Evolutionary conservation across 2,329 filamentous ascomycete species (phyloP).

Genomic region (Penicillium brasilianum): DNA sequence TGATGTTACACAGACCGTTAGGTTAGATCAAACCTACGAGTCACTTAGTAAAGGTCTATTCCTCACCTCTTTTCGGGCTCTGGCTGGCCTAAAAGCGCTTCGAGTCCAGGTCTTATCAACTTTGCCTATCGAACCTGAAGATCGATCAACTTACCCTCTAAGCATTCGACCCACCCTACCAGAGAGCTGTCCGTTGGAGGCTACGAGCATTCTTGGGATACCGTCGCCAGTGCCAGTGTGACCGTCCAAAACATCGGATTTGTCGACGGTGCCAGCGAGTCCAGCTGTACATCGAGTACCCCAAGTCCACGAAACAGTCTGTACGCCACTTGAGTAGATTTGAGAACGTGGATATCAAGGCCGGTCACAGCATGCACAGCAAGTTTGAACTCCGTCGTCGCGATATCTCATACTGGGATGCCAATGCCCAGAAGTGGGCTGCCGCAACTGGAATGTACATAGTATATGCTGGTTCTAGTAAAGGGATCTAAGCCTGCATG

Average conservation of each 20-base stretch:
- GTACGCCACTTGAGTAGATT: slow-evolving; percentile 65
- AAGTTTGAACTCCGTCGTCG: slow-evolving; percentile 18
- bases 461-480: slow-evolving; percentile 34
- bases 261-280: slow-evolving; percentile 69
- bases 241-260: slow-evolving; percentile 74
- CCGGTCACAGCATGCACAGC: not conserved
- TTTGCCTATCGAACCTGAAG: slow-evolving; percentile 70
- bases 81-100: not conserved
- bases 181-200: slow-evolving; percentile 57
- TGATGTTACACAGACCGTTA: too few species aligned
- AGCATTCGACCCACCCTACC: slow-evolving; percentile 42
- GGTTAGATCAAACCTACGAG: not conserved
- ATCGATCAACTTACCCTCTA: slow-evolving; percentile 61
- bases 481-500: slow-evolving; percentile 30
- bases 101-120: slow-evolving; percentile 29
- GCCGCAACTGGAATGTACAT: slow-evolving; percentile 31
- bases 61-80: not conserved
- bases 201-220: slow-evolving; percentile 23
- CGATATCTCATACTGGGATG: slow-evolving; percentile 40
- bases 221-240: slow-evolving; percentile 49
- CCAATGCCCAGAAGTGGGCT: slow-evolving; percentile 41
- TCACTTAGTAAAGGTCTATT: not conserved
- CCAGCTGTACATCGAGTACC: slow-evolving; percentile 56
- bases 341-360: slow-evolving; percentile 55
- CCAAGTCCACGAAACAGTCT: slow-evolving; percentile 37